A percentile compares a stretch with the other conserved stretches of the same genome.
Evolutionary conservation across 2,329 filamentous ascomycete species (phyloP).

Genomic region (Neurospora sp.): DNA sequence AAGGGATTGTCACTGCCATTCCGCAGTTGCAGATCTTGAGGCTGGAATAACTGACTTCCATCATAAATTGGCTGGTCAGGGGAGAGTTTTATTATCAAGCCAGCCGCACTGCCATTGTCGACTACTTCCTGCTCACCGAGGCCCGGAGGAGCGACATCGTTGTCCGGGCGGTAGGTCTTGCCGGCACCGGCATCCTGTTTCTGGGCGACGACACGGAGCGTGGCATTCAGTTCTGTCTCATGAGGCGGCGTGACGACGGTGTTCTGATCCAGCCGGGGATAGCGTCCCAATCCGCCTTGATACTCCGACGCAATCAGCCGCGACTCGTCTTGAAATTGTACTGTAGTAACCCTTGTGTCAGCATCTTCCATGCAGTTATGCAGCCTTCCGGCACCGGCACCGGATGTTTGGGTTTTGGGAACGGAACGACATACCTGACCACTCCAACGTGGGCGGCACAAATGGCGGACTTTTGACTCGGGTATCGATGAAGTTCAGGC

Average conservation of each 20-base stretch:
- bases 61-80: slow-evolving; percentile 1
- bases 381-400: not conserved
- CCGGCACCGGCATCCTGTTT: not conserved
- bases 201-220: slow-evolving; percentile 10
- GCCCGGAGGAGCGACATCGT: not conserved
- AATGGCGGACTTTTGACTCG: slow-evolving; percentile 59
- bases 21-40: slow-evolving; percentile 17
- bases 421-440: slow-evolving; percentile 39
- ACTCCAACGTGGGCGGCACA: slow-evolving; percentile 52
- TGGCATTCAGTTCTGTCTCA: slow-evolving; percentile 18
- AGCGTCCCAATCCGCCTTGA: slow-evolving; percentile 63
- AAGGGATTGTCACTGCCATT: slow-evolving; percentile 14
- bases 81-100: not conserved
- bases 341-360: slow-evolving; percentile 22
- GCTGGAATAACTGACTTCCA: not conserved
- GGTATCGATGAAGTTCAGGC: slow-evolving; percentile 85
- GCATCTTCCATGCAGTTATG: not conserved
- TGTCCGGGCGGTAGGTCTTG: not conserved
- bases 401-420: not conserved
- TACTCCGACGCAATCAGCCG: slow-evolving; percentile 87
- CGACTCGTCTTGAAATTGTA: slow-evolving; percentile 82
- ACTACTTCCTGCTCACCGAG: not conserved
- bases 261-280: slow-evolving; percentile 45
- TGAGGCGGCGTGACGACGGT: slow-evolving; percentile 17
- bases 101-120: not conserved